These are phyloP conservation scores for Lagenaria siceraria DNA, from an alignment of 306 rosid species.

Conservation along the genomic window DNA sequence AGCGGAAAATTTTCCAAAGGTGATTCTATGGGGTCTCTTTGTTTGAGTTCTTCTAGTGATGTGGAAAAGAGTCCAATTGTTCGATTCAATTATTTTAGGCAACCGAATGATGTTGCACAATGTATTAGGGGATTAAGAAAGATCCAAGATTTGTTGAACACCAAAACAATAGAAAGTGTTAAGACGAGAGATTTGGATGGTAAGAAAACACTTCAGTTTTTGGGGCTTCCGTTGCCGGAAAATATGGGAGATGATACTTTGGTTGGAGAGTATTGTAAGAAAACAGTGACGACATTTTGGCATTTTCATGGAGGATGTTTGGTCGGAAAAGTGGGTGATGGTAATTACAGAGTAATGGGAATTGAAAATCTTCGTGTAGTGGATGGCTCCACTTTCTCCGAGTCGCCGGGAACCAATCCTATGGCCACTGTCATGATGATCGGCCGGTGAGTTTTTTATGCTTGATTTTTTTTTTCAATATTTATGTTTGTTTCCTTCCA, in stretches of 20 bases:
- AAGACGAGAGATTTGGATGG: background rate
- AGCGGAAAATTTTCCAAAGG: background rate
- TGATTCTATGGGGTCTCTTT: background rate
- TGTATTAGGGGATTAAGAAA: background rate
- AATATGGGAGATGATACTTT: background rate
- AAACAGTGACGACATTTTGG: conserved; percentile 10
- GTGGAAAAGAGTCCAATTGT: background rate
- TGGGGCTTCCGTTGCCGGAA: background rate
- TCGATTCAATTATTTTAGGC: background rate
- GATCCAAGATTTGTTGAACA: background rate
- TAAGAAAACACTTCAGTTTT: background rate
- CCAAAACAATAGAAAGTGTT: background rate
- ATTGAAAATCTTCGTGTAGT: conserved; percentile 5
- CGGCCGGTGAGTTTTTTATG: background rate
- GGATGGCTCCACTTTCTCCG: conserved; percentile 1
- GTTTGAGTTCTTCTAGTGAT: background rate
- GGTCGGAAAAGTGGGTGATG: conserved; percentile 16
- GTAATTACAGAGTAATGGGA: conserved; percentile 8
- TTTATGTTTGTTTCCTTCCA: too few species aligned
- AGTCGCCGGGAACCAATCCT: conserved; percentile 20
- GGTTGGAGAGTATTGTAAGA: background rate
- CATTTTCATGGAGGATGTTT: conserved; percentile 23
- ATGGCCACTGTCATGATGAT: conserved; percentile 23
- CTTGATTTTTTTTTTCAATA: too few species aligned
- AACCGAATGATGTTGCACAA: background rate